Conservation (phyloP, 495 filamentous ascomycete species). For the Talaromyces proteolyticus region DNA sequence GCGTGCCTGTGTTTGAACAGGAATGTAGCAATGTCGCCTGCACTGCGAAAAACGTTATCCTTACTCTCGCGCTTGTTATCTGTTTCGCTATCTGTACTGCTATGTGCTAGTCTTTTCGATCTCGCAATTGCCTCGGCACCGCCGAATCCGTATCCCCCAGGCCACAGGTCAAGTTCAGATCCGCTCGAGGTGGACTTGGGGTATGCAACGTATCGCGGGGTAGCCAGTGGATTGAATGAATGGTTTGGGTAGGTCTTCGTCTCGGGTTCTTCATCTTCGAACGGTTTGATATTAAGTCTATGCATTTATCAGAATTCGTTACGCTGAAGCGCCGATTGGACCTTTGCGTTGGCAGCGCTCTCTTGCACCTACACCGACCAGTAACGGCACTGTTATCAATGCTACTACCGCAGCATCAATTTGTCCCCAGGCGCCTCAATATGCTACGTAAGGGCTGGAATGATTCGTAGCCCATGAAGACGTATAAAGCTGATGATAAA, state of each 20-base stretch:
- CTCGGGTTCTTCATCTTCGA: not conserved
- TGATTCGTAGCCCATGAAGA: not conserved
- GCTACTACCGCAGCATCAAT: not conserved
- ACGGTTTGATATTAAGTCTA: constrained; percentile 11
- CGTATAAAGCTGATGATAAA: not conserved
- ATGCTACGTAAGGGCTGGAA: not conserved
- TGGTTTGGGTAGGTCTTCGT: constrained; percentile 34
- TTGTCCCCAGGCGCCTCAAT: constrained; percentile 4
- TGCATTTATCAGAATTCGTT: constrained; percentile 36
- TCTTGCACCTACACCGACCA: constrained; percentile 27
- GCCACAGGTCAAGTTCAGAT: not conserved
- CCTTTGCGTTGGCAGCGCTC: constrained; percentile 40
- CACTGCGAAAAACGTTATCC: too few species aligned
- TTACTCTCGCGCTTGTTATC: not conserved
- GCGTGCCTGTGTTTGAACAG: too few species aligned
- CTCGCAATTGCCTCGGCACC: not conserved
- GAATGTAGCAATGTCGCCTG: too few species aligned
- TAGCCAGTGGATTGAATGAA: constrained; percentile 8
- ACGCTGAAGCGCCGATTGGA: constrained; percentile 41
- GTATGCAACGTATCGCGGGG: constrained; percentile 5
- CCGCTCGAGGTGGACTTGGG: constrained; percentile 4
- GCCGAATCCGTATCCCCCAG: constrained; percentile 1
- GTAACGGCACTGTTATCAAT: constrained; percentile 27
- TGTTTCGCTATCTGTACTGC: not conserved
- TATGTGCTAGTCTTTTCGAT: not conserved